A percentile compares a stretch with the other conserved stretches of the same genome.
phyloP scores from a whole-genome alignment of 2,329 filamentous ascomycete genomes.

The Stachybotrys chlorohalonatus region DNA sequence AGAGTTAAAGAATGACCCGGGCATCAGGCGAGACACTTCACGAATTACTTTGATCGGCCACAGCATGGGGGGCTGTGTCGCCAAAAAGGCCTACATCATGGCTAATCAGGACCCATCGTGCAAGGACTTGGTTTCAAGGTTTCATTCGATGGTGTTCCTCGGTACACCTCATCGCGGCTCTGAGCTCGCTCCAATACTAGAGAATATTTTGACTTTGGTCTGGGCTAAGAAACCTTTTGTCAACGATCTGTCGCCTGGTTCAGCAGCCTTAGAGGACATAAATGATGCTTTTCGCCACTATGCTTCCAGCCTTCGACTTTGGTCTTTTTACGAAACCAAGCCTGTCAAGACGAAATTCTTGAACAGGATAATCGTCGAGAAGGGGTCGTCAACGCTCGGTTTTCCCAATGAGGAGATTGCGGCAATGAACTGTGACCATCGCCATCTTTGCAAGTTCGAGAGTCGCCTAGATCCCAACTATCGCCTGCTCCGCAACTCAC shows the following conservation, averaged over 20 bases:
- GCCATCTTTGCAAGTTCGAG: background rate
- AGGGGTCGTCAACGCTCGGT: background rate
- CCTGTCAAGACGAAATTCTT: background rate
- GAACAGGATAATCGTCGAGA: background rate
- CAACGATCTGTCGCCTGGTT: background rate
- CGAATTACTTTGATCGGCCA: background rate
- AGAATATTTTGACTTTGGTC: background rate
- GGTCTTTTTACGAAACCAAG: conserved; percentile 1
- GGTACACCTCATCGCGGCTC: background rate
- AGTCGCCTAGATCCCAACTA: background rate
- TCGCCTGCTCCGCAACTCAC: background rate
- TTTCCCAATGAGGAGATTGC: background rate
- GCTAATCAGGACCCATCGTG: background rate
- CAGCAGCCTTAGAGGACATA: background rate
- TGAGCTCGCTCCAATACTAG: background rate
- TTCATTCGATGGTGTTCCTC: background rate
- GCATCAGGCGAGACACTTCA: background rate
- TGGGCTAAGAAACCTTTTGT: background rate
- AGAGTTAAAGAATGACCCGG: background rate
- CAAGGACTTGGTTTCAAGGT: background rate
- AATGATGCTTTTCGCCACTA: background rate
- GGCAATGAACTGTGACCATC: background rate
- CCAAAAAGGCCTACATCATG: background rate
- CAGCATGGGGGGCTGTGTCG: background rate
- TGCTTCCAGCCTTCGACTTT: background rate